Conservation (phyloP, 2,329 filamentous ascomycete genomes). For the Stagonosporopsis rhizophila region DNA sequence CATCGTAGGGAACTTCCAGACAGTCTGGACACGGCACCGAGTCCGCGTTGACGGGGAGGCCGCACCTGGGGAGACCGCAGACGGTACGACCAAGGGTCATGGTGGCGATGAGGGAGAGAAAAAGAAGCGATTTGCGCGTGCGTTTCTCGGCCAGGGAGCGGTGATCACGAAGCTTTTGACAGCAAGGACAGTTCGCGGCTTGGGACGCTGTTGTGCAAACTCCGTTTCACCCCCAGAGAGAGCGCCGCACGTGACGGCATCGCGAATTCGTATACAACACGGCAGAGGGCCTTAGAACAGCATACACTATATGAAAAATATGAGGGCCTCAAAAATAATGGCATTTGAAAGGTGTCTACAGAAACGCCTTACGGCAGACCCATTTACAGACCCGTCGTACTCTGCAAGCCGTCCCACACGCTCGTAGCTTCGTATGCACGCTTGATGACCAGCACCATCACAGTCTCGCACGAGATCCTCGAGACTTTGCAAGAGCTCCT, state of each 20-base stretch:
- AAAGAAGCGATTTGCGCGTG: background rate
- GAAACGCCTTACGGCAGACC: background rate
- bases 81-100: background rate
- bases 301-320: background rate
- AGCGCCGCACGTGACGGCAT: background rate
- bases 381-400: too few relatives aligned
- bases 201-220: background rate
- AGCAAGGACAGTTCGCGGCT: background rate
- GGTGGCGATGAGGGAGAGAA: background rate
- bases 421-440: background rate
- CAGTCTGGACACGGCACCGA: background rate
- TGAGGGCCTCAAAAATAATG: background rate
- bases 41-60: background rate
- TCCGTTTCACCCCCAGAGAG: background rate
- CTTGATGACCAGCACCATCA: background rate
- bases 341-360: slow-evolving; percentile 2
- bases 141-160: background rate
- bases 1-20: slow-evolving; percentile 6
- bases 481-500: background rate
- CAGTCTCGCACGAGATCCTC: background rate
- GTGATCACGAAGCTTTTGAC: background rate
- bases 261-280: background rate
- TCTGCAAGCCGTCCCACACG: too few relatives aligned
- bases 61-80: background rate
- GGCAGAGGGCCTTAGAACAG: background rate